Conservation (phyloP, 768 basidiomycete genomes). For the Symmetrospora coprosmae region DNA sequence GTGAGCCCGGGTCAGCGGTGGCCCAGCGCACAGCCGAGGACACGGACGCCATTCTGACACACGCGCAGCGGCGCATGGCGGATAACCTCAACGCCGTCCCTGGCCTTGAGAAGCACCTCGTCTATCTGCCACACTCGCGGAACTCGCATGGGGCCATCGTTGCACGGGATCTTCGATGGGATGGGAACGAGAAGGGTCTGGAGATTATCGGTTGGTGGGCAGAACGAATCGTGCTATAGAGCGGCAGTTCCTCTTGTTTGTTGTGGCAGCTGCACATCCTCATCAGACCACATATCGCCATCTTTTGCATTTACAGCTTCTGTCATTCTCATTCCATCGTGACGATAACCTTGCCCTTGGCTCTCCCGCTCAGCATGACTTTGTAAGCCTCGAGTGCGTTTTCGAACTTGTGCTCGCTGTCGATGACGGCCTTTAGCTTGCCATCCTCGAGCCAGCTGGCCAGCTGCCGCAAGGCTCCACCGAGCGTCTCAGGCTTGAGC, state of each 20-base stretch:
- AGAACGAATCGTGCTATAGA: background rate
- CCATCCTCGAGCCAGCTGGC: conserved; percentile 39
- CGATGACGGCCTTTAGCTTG: conserved; percentile 46
- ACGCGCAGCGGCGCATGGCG: conserved; percentile 11
- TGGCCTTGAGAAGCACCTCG: conserved; percentile 10
- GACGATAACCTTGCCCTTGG: conserved; percentile 55
- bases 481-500: conserved; percentile 36
- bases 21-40: background rate
- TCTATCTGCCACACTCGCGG: conserved; percentile 8
- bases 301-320: too few species aligned
- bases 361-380: conserved; percentile 45
- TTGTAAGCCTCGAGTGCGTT: conserved; percentile 53
- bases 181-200: background rate
- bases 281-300: too few species aligned
- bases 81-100: conserved; percentile 4
- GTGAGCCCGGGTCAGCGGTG: background rate
- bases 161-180: background rate
- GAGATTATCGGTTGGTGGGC: conserved; percentile 17
- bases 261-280: too few species aligned
- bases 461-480: conserved; percentile 41
- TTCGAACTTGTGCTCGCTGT: conserved; percentile 49
- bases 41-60: conserved; percentile 15
- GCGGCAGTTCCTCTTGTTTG: too few species aligned
- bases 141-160: conserved; percentile 17
- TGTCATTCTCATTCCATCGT: too few species aligned